Base-by-base conservation (phyloP, 805 yeast genomes). In the Kluyveromyces nonfermentans region DNA sequence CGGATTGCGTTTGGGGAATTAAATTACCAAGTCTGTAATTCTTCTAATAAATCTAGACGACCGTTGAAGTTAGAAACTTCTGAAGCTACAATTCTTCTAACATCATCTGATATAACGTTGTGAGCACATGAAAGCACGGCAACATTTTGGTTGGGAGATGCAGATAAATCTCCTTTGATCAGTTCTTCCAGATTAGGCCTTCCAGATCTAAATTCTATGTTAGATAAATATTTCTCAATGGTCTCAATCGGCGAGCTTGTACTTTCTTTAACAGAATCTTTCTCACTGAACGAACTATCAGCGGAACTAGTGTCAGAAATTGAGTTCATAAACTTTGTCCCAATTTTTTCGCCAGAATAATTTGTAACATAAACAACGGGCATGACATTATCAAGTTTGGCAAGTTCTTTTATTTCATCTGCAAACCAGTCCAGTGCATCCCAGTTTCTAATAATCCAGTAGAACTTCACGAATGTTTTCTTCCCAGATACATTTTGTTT, bases 121-220 rank as follows among this genome's bases (percentile, higher is more conserved):
- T 74, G 79, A 19, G 81, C 82, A 59, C 82, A 77, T 9, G 77
- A 64, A 15, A 77, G 63, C 33, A 78, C 68, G 2, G 73, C 78
- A 34, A 69, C 60, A 9, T 71, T 62, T 1, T 66, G 67, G 5
- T 51, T 46, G 1, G 47, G 46, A 6, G 71, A 57, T 42, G 67
- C 68, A 4, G 56, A 50, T 7, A 73, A 54, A 43, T 70, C 75
- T 2, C 50, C 33, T 5, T 46, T 49, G 3, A 74, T 67, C 5
- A 74, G 16, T 4, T 60, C 58, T 0, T 62, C 63, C 38, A 73
- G 54, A 32, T 54, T 45, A 5, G 81, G 80, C 55, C 80, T 66
- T 2, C 75, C 73, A 25, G 60, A 55, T 46, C 61, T 58, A 52
- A 73, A 70, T 18, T 59, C 63, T 34, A 72, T 53, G 47, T 66